Evolutionary conservation across 495 filamentous ascomycete species (phyloP).

Genomic region (Rhypophila decipiens): DNA sequence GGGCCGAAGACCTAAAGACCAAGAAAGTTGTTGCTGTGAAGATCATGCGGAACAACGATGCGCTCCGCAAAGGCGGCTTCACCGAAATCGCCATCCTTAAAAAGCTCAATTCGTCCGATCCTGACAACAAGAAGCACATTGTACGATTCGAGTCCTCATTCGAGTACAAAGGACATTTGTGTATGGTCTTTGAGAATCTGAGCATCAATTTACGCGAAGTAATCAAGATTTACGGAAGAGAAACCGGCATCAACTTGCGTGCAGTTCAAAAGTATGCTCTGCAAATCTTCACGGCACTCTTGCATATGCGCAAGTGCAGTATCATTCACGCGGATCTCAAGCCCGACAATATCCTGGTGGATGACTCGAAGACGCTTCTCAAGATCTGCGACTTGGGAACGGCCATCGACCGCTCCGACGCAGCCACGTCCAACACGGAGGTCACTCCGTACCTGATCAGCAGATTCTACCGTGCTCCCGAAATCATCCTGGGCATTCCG

Average conservation of each 20-base stretch:
- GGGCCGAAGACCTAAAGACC: conserved; percentile 72
- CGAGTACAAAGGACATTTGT: conserved; percentile 91
- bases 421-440: conserved; percentile 58
- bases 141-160: conserved; percentile 81
- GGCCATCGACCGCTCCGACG: conserved; percentile 78
- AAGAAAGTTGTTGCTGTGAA: conserved; percentile 78
- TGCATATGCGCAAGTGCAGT: conserved; percentile 80
- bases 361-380: conserved; percentile 73
- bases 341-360: conserved; percentile 92
- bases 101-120: conserved; percentile 74
- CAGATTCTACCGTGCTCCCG: conserved; percentile 93
- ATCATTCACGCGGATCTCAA: conserved; percentile 95
- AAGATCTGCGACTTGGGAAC: conserved; percentile 97
- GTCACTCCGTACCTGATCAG: conserved; percentile 91
- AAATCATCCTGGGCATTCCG: conserved; percentile 92
- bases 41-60: conserved; percentile 90
- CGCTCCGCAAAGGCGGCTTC: conserved; percentile 84
- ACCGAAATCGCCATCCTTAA: conserved; percentile 91
- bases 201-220: conserved; percentile 90
- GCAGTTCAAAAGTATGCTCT: conserved; percentile 84
- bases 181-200: conserved; percentile 94
- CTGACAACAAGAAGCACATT: conserved; percentile 86
- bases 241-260: conserved; percentile 80
- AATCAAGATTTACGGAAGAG: conserved; percentile 93
- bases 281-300: conserved; percentile 87